Evolutionary conservation across 2,329 filamentous ascomycete species (phyloP).

Genomic region (Phaeosphaeriaceae sp.): DNA sequence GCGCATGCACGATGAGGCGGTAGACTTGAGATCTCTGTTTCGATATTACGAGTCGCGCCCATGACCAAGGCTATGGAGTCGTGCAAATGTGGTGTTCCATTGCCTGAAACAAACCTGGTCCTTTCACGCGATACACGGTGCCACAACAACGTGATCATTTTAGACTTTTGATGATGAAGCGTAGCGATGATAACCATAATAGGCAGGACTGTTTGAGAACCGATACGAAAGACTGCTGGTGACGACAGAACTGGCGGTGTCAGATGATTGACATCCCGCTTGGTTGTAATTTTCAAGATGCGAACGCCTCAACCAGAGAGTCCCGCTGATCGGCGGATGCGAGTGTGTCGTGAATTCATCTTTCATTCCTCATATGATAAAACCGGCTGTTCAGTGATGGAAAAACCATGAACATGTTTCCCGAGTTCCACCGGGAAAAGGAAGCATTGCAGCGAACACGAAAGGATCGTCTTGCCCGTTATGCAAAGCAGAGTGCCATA

Average conservation of each 20-base stretch:
- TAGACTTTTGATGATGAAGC: neutral
- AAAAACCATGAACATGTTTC: neutral
- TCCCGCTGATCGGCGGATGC: neutral
- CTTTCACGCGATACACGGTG: neutral
- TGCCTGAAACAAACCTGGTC: neutral
- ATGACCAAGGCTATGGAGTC: conserved; percentile 20
- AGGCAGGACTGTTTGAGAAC: neutral
- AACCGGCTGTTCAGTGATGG: neutral
- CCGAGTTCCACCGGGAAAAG: neutral
- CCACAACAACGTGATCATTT: neutral
- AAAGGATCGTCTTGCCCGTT: neutral
- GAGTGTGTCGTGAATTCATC: neutral
- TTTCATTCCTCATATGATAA: neutral
- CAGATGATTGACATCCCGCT: neutral
- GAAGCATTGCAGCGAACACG: neutral
- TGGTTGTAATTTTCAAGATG: neutral
- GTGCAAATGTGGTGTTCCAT: conserved; percentile 8
- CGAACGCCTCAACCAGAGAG: neutral
- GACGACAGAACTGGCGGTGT: neutral
- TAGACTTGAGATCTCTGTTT: conserved; percentile 15
- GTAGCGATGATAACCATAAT: neutral
- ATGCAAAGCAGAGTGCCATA: neutral
- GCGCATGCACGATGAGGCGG: conserved; percentile 18
- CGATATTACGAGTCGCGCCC: conserved; percentile 22
- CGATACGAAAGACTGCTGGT: neutral